These are phyloP conservation scores for Spatholobus suberectus DNA, from an alignment of 306 rosid genomes.

Conservation along the genomic window DNA sequence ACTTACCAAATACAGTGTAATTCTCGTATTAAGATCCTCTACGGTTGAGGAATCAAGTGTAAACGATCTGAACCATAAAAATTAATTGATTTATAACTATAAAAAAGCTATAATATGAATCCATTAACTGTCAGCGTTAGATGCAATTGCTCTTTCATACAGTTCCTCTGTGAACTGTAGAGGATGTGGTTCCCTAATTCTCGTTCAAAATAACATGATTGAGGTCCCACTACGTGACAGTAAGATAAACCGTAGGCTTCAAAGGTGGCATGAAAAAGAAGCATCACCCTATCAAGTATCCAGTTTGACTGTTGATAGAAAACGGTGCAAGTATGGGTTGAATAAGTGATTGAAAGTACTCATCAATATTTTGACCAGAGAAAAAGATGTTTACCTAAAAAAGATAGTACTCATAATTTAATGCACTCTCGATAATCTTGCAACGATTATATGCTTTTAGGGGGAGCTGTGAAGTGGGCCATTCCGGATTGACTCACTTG, in stretches of 20 bases:
- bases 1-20: too few relatives aligned
- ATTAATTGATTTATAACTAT: background rate
- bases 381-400: background rate
- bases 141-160: too few relatives aligned
- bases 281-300: slow-evolving; percentile 16
- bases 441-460: background rate
- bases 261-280: slow-evolving; percentile 36
- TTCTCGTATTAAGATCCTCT: background rate
- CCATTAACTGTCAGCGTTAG: background rate
- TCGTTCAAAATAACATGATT: slow-evolving; percentile 21
- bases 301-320: slow-evolving; percentile 4
- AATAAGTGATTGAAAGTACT: background rate
- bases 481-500: background rate
- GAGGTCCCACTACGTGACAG: slow-evolving; percentile 23
- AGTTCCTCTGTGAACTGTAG: background rate
- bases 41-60: too few relatives aligned
- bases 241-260: slow-evolving; percentile 25
- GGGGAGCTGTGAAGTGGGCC: background rate
- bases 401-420: background rate
- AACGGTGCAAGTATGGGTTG: background rate
- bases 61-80: background rate
- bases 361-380: background rate
- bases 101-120: background rate
- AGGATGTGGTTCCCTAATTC: background rate
- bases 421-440: background rate